Percentiles rank a stretch among this genome's conserved stretches.
phyloP scores from a whole-genome alignment of 2,329 filamentous ascomycete species.

The Alternaria angustiovoidea region DNA sequence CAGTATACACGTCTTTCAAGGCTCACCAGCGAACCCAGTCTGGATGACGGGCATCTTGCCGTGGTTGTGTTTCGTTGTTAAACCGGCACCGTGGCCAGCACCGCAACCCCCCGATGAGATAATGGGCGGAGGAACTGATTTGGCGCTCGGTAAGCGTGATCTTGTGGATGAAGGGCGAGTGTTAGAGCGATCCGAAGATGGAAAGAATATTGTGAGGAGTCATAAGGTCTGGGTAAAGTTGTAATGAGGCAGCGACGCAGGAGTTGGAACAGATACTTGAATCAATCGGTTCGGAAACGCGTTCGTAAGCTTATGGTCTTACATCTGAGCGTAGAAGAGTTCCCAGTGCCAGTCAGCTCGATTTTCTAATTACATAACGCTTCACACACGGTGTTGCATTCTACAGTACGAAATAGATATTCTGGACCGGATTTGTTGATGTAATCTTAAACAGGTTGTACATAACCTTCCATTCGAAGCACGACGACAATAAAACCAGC shows the following conservation, averaged over 20 bases:
- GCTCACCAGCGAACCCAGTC: constrained; percentile 1
- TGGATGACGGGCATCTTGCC: not conserved
- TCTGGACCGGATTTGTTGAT: not conserved
- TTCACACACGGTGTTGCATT: not conserved
- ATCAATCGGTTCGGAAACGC: not conserved
- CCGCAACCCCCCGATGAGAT: not conserved
- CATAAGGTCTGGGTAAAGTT: not conserved
- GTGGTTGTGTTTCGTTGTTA: constrained; percentile 1
- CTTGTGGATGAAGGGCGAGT: not conserved
- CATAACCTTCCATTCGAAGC: not conserved
- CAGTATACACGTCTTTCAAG: constrained; percentile 7
- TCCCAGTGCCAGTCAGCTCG: not conserved
- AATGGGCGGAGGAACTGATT: not conserved
- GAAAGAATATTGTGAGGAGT: not conserved
- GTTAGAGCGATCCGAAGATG: not conserved
- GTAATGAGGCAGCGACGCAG: not conserved
- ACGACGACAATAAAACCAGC: not conserved
- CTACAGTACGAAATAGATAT: not conserved
- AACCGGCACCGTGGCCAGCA: not conserved
- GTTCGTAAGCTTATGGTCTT: not conserved
- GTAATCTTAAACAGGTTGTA: not conserved
- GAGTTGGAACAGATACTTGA: not conserved
- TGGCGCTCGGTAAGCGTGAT: not conserved
- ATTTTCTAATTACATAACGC: not conserved
- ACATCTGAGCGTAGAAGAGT: not conserved